Conservation (phyloP, 1,284 basidiomycete genomes). For the Fomitopsis betulina region DNA sequence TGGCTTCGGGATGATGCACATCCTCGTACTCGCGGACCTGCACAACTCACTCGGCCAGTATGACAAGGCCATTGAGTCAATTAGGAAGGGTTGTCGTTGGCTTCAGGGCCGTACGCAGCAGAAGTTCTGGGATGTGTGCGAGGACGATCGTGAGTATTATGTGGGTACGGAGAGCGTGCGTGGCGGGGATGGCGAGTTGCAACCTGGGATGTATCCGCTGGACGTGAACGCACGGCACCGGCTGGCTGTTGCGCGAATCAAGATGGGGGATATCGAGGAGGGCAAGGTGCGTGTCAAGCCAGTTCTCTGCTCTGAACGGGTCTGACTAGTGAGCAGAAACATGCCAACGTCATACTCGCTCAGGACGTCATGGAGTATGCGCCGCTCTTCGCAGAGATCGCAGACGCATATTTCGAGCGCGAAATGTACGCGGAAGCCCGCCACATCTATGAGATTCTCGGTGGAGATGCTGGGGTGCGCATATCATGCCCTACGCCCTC, state of each 20-base stretch:
- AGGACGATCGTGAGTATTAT: conserved; percentile 83
- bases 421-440: conserved; percentile 72
- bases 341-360: conserved; percentile 66
- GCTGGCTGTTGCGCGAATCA: conserved; percentile 83
- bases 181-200: conserved; percentile 32
- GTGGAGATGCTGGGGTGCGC: conserved; percentile 67
- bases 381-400: conserved; percentile 77
- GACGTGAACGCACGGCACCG: conserved; percentile 83
- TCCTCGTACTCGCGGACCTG: conserved; percentile 81
- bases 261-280: conserved; percentile 76
- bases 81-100: conserved; percentile 83
- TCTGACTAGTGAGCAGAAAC: conserved; percentile 48
- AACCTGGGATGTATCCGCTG: conserved; percentile 58
- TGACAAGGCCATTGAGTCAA: conserved; percentile 64
- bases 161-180: conserved; percentile 41
- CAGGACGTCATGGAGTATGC: conserved; percentile 76
- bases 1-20: conserved; percentile 57
- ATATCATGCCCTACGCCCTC: conserved; percentile 1
- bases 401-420: conserved; percentile 77
- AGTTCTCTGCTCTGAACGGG: conserved; percentile 12
- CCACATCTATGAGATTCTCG: conserved; percentile 74
- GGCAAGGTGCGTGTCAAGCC: conserved; percentile 57
- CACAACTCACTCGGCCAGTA: conserved; percentile 71
- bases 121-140: conserved; percentile 76
- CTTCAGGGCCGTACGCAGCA: conserved; percentile 77